Base-by-base conservation (phyloP, 2,329 filamentous ascomycete species). In the Diaporthe destruens region DNA sequence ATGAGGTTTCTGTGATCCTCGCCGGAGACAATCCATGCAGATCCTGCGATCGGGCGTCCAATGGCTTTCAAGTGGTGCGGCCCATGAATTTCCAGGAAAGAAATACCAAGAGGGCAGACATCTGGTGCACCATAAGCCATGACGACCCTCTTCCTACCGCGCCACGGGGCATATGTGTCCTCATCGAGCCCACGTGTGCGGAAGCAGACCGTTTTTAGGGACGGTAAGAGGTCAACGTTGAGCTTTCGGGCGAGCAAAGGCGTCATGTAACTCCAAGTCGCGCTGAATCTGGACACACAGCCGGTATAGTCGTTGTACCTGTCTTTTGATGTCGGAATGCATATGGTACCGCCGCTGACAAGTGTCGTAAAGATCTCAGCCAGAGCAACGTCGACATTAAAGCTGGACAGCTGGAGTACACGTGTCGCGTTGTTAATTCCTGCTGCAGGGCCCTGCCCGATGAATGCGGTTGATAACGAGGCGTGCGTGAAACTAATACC, bases 401-500 rank as follows among this genome's bases (percentile, higher is more conserved):
- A 89, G 20, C 86, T 87, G 4, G 87, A 89, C 71, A 89, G 85
- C 72, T 90, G 87, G 79, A 91, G 84, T 4, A 91, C 87, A 6
- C 92, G 85, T 14, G 89, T 90, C 0, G 79, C 80, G 7, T 77
- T 81, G 63, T 82, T 84, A 66, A 90, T 87, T 2, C 84, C 82
- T 2, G 91, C 80, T 0, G 85, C 84, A 0, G 84, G 80, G 0
- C 84, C 87, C 76, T 91, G 87, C 0, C 85, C 84, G 3, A 85
- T 77, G 59, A 89, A 86, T 0, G 85, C 84, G 0, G 89, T 88
- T 1, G 88, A 87, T 1, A 92, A 83, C 0, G 89, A 86, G 0
- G 82, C 82, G 76, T 93, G 91, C 9, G 88, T 88, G 73, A 92
- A 88, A 23, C 91, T 88, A 16, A 91, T 87, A 1, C 89, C 90